These are phyloP conservation scores for Favolaschia claudopus DNA, from an alignment of 768 basidiomycete genomes.

Conservation along the genomic window DNA sequence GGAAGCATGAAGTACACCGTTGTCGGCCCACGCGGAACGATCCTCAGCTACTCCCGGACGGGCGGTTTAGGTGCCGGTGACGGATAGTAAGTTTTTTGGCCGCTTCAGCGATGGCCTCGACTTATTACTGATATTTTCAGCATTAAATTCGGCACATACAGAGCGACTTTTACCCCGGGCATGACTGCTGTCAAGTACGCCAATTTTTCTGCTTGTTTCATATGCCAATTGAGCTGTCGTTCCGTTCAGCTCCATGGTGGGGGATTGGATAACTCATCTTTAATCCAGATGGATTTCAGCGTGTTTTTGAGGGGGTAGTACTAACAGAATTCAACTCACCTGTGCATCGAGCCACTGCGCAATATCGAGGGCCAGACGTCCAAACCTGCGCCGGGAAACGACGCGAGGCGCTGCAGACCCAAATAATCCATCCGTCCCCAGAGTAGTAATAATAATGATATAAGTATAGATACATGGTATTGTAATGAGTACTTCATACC, in stretches of 20 bases:
- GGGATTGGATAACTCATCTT: constrained; percentile 10
- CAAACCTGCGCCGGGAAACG: too few relatives aligned
- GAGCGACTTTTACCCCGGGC: not conserved
- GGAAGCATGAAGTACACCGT: constrained; percentile 20
- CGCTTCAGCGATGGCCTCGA: not conserved
- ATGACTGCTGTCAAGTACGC: constrained; percentile 18
- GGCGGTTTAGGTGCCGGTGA: constrained; percentile 6
- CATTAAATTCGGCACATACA: constrained; percentile 23
- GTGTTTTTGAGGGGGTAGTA: too few relatives aligned
- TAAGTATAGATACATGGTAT: constrained; percentile 5
- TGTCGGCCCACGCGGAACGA: not conserved
- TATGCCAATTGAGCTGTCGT: not conserved
- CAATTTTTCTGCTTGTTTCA: not conserved
- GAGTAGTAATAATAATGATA: too few relatives aligned
- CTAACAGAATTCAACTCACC: too few relatives aligned
- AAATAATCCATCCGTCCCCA: not conserved
- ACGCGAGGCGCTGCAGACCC: too few relatives aligned
- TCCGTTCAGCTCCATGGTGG: constrained; percentile 13
- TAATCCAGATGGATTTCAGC: too few relatives aligned
- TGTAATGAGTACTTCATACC: constrained; percentile 46
- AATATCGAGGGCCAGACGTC: too few relatives aligned
- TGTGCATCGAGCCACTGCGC: too few relatives aligned
- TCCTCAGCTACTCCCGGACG: constrained; percentile 9
- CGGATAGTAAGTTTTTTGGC: constrained; percentile 14
- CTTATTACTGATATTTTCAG: not conserved